These are phyloP conservation scores for Hypoxylon sp. DNA, from an alignment of 2,329 filamentous ascomycete species.

Conservation along the genomic window DNA sequence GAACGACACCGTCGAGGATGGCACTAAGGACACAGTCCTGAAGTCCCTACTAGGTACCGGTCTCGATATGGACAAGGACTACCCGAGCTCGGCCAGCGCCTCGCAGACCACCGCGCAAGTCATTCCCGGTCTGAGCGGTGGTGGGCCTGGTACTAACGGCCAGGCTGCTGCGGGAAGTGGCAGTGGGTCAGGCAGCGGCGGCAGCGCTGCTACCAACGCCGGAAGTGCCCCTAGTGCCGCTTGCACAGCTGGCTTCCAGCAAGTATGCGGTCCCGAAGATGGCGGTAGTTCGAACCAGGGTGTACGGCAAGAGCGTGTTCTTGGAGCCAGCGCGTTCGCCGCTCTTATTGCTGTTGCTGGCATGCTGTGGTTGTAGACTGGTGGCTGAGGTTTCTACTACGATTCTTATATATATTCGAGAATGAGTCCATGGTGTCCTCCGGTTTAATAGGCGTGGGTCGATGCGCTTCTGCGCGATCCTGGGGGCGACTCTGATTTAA, in stretches of 20 bases:
- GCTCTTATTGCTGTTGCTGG: conserved; percentile 50
- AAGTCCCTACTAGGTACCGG: conserved; percentile 86
- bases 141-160: conserved; percentile 51
- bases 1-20: conserved; percentile 82
- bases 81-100: conserved; percentile 52
- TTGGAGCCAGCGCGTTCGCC: conserved; percentile 52
- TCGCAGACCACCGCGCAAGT: conserved; percentile 42
- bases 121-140: conserved; percentile 50
- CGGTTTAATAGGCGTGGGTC: conserved; percentile 13
- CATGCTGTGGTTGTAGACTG: conserved; percentile 49
- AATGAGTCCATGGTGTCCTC: conserved; percentile 6
- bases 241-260: conserved; percentile 49
- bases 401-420: conserved; percentile 20
- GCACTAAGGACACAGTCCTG: conserved; percentile 79
- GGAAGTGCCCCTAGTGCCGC: conserved; percentile 30
- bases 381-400: background rate
- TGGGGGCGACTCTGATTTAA: too few relatives aligned
- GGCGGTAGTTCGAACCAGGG: conserved; percentile 42
- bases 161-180: conserved; percentile 46
- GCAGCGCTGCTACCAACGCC: conserved; percentile 30
- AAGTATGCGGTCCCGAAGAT: conserved; percentile 44
- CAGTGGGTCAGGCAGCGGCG: conserved; percentile 15
- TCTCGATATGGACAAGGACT: conserved; percentile 71
- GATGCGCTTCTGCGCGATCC: conserved; percentile 2
- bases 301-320: conserved; percentile 45